phyloP scores from a whole-genome alignment of 768 basidiomycete species.

The Lactarius quietus region DNA sequence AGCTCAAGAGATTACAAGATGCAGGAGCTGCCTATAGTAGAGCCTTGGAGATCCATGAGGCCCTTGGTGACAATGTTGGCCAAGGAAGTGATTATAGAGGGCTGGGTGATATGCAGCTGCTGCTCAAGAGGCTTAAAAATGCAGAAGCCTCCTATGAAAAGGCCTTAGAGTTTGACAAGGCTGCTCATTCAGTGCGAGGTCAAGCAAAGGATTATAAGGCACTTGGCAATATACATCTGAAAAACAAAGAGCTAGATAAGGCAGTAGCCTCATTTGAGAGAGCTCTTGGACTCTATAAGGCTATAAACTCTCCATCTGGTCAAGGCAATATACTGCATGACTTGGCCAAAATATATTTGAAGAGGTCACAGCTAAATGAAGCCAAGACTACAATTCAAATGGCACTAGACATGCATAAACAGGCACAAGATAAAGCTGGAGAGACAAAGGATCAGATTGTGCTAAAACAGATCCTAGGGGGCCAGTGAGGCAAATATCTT shows the following conservation, averaged over 20 bases:
- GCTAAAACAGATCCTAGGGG: not conserved
- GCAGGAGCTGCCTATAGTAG: not conserved
- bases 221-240: not conserved
- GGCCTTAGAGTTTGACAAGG: not conserved
- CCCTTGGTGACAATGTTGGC: not conserved
- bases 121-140: not conserved
- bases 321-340: not conserved
- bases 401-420: not conserved
- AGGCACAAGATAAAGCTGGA: not conserved
- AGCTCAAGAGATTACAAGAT: not conserved
- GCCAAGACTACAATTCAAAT: not conserved
- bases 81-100: constrained; percentile 1
- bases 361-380: not conserved
- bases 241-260: not conserved
- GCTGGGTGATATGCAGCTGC: not conserved
- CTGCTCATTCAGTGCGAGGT: not conserved
- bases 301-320: not conserved
- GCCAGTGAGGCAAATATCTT: not conserved
- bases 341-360: not conserved
- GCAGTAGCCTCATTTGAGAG: not conserved
- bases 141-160: not conserved
- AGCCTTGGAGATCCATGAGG: constrained; percentile 1
- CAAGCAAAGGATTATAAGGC: not conserved
- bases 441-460: not conserved
- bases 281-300: not conserved